Base-by-base conservation (phyloP, 306 rosid species). In the Begonia fuchsioides region DNA sequence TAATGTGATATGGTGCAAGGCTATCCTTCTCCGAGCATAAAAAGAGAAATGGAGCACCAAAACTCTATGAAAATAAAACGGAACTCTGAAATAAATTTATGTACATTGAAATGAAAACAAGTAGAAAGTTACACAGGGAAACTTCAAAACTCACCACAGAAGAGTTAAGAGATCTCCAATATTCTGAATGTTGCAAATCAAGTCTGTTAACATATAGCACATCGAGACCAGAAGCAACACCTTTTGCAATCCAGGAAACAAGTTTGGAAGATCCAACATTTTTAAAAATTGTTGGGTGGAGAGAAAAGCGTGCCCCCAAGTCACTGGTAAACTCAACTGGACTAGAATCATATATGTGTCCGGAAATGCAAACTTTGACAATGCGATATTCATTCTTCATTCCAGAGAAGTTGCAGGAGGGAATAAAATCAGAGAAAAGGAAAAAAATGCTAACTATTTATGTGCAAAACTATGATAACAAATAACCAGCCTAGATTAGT, bases 301-400 rank as follows among this genome's bases (percentile, higher is more conserved):
- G 81, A 72, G 82, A 44, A 66, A 85, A 85, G 55, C 67, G 77
- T 54, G 83, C 77, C 39, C 96, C 95, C 65, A 90, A 46, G 76
- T 90, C 87, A 55, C 98, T 77, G 65, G 94, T 85, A 70, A 85
- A 92, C 72, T 92, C 96, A 69, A 85, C 83, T 16, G 98, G 98
- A 76, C 96, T 72, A 57, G 98, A 90, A 69, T 90, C 98, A 60
- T 79, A 90, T 49, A 90, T 90, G 57, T 77, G 63, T 59, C 96
- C 94, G 56, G 87, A 78, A 51, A 85, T 67, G 64, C 78, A 90
- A 61, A 81, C 81, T 61, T 77, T 75, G 57, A 90, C 94, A 52
- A 85, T 71, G 68, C 53, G 79, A 68, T 67, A 77, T 52, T 70
- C 96, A 65, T 67, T 77, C 98, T 90, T 41, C 17, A 50, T 41